Conservation (phyloP, 73 alveolate genomes). For the Paramecium bursaria region DNA sequence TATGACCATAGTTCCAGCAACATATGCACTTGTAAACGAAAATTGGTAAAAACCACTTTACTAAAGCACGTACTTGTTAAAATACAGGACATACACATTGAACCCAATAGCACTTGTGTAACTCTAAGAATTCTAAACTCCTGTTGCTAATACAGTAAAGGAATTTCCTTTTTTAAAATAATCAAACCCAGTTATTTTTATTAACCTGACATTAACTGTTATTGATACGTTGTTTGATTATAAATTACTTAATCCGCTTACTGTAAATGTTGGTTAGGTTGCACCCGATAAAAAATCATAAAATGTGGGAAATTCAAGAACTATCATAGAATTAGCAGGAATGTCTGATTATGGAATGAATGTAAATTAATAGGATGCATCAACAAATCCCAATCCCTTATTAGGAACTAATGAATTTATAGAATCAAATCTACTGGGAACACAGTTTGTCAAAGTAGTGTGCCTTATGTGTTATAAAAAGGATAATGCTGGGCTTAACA, state of each 20-base stretch:
- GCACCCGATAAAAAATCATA: slow-evolving; percentile 36
- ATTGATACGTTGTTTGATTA: background rate
- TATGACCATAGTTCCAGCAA: slow-evolving; percentile 60
- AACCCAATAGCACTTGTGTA: slow-evolving; percentile 54
- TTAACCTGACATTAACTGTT: slow-evolving; percentile 1
- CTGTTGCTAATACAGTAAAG: slow-evolving; percentile 44
- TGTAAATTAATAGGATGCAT: slow-evolving; percentile 36
- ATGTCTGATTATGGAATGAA: slow-evolving; percentile 52
- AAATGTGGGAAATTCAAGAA: slow-evolving; percentile 47
- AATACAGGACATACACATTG: slow-evolving; percentile 26
- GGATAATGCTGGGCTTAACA: background rate
- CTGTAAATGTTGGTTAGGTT: slow-evolving; percentile 9
- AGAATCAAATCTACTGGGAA: slow-evolving; percentile 7
- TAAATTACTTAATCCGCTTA: background rate
- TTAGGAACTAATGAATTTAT: slow-evolving; percentile 19
- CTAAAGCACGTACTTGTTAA: slow-evolving; percentile 36
- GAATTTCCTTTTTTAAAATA: slow-evolving; percentile 3
- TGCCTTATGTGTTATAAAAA: background rate
- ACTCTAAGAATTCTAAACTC: slow-evolving; percentile 57
- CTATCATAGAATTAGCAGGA: slow-evolving; percentile 13
- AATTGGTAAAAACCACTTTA: slow-evolving; percentile 32
- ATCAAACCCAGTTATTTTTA: slow-evolving; percentile 46
- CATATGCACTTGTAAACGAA: slow-evolving; percentile 48
- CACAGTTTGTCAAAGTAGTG: background rate
- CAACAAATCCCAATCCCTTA: slow-evolving; percentile 58